These are phyloP conservation scores for Thielaviopsis euricoi DNA, from an alignment of 2,329 filamentous ascomycete genomes.

Conservation along the genomic window DNA sequence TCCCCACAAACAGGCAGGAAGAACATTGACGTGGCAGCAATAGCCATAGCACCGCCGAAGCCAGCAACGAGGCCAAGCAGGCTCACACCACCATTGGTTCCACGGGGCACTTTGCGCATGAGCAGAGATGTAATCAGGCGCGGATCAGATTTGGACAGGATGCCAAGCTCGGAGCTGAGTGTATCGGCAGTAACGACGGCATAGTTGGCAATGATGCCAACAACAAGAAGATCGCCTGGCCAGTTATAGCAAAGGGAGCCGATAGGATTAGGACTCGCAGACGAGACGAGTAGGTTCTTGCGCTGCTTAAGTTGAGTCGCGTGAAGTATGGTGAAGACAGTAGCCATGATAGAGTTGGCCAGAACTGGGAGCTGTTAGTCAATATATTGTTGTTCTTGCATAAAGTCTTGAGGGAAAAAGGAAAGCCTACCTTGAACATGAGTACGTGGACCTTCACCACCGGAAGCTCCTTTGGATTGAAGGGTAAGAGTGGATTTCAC, in stretches of 20 bases:
- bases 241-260: constrained; percentile 40
- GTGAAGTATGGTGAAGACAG: constrained; percentile 43
- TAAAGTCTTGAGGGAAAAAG: neutral
- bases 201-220: constrained; percentile 66
- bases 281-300: constrained; percentile 22
- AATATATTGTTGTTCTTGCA: too few relatives aligned
- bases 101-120: constrained; percentile 64
- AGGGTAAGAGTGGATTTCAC: constrained; percentile 71
- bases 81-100: constrained; percentile 89
- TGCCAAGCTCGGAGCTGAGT: constrained; percentile 88
- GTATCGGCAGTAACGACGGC: constrained; percentile 86
- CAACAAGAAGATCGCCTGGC: constrained; percentile 44
- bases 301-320: constrained; percentile 40
- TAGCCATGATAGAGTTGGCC: constrained; percentile 71
- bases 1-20: constrained; percentile 52
- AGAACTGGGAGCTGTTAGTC: constrained; percentile 38
- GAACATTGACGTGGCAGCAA: constrained; percentile 46
- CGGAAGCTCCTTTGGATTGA: constrained; percentile 52
- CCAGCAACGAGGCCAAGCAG: constrained; percentile 57
- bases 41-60: constrained; percentile 54
- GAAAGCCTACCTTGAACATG: constrained; percentile 55
- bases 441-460: constrained; percentile 68
- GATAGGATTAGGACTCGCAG: constrained; percentile 18
- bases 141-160: constrained; percentile 59
- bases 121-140: constrained; percentile 70